A percentile compares a stretch with the other conserved stretches of the same genome.
These are phyloP conservation scores for Vicia sativa DNA, from an alignment of 306 rosid species.

Conservation along the genomic window DNA sequence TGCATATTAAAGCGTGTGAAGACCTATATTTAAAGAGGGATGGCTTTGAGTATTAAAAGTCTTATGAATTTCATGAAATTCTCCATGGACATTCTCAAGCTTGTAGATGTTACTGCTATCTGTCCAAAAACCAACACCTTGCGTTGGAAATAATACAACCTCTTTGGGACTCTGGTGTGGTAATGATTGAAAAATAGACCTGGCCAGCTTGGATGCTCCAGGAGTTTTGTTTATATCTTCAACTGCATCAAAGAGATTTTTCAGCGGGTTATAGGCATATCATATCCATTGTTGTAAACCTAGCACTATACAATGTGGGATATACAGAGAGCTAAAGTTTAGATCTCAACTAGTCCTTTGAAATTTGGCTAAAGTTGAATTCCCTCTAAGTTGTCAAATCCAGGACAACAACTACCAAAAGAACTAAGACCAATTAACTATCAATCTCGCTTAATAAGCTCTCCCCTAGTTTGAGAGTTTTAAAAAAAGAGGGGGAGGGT, in stretches of 20 bases:
- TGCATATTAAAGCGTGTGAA: conserved; percentile 53
- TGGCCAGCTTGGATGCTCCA: conserved; percentile 90
- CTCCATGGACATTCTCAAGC: conserved; percentile 71
- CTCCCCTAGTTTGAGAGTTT: background rate
- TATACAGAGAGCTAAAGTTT: conserved; percentile 13
- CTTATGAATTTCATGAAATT: conserved; percentile 69
- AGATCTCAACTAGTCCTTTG: conserved; percentile 23
- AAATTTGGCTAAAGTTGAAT: conserved; percentile 6
- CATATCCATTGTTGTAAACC: conserved; percentile 44
- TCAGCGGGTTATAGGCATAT: conserved; percentile 47
- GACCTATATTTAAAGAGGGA: conserved; percentile 70
- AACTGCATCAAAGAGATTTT: conserved; percentile 95
- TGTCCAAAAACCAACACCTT: conserved; percentile 61
- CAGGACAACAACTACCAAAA: conserved; percentile 12
- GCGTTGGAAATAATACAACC: conserved; percentile 62
- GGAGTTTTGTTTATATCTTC: conserved; percentile 72
- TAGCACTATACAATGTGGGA: conserved; percentile 33
- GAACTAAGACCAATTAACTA: conserved; percentile 6
- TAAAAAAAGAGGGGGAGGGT: background rate
- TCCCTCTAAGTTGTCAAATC: conserved; percentile 27
- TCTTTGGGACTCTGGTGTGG: conserved; percentile 66
- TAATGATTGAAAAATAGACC: conserved; percentile 85
- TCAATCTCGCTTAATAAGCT: conserved; percentile 13
- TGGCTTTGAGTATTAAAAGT: conserved; percentile 58
- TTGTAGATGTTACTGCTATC: conserved; percentile 63